phyloP scores from a whole-genome alignment of 1,139 yeast genomes.

The Scheffersomyces stambukii region DNA sequence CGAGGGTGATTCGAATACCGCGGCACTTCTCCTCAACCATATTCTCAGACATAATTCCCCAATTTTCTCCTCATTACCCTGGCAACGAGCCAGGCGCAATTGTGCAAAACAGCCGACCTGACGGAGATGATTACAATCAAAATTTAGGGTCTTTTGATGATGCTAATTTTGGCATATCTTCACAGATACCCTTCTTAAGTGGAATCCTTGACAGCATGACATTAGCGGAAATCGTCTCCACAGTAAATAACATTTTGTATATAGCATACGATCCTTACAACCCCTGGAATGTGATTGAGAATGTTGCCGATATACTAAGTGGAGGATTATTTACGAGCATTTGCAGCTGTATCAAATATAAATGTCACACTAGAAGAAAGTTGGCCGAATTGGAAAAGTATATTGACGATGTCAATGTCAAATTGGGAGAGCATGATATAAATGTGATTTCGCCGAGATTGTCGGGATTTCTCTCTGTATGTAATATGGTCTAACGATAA shows the following conservation, averaged over 20 bases:
- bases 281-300: conserved; percentile 33
- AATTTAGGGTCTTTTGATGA: too few species aligned
- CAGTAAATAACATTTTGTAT: conserved; percentile 41
- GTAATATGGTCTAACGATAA: conserved; percentile 14
- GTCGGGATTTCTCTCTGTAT: conserved; percentile 60
- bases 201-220: conserved; percentile 33
- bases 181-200: conserved; percentile 51
- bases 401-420: conserved; percentile 38
- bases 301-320: conserved; percentile 45
- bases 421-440: conserved; percentile 22
- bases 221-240: conserved; percentile 34
- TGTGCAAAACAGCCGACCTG: conserved; percentile 27
- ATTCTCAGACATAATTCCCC: conserved; percentile 46
- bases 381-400: conserved; percentile 43
- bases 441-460: conserved; percentile 49
- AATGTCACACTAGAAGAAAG: conserved; percentile 22
- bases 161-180: conserved; percentile 47
- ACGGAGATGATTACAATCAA: too few species aligned
- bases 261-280: conserved; percentile 39
- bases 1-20: conserved; percentile 65
- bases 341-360: conserved; percentile 13
- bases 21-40: conserved; percentile 33
- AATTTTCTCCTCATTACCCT: conserved; percentile 54
- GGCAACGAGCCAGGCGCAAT: conserved; percentile 69
- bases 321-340: conserved; percentile 27